Conservation (phyloP, 148 eudicot genomes). For the Cornus suecica region DNA sequence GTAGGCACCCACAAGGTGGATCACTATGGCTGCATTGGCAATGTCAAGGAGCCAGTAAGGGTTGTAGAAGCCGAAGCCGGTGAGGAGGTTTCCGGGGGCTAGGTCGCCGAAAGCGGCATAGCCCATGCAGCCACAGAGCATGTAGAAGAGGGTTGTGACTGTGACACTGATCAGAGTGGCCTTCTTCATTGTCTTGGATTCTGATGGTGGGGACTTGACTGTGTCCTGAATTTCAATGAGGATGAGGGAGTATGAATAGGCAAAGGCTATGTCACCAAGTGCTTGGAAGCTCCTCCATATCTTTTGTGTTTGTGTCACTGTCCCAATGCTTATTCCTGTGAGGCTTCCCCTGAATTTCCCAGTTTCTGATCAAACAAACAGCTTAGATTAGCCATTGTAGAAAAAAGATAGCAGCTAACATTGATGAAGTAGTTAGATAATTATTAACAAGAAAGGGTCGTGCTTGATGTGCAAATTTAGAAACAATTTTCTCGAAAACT, state of each 20-base stretch:
- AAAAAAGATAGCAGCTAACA: too few relatives aligned
- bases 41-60: constrained; percentile 46
- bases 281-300: constrained; percentile 46
- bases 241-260: constrained; percentile 43
- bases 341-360: constrained; percentile 32
- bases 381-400: too few relatives aligned
- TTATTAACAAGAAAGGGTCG: too few relatives aligned
- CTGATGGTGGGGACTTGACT: constrained; percentile 45
- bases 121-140: constrained; percentile 48
- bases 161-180: constrained; percentile 34
- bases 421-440: too few relatives aligned
- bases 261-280: constrained; percentile 45
- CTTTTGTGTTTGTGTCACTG: constrained; percentile 26
- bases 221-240: constrained; percentile 52
- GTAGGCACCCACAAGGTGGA: constrained; percentile 43
- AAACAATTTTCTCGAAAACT: too few relatives aligned
- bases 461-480: too few relatives aligned
- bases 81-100: constrained; percentile 46
- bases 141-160: constrained; percentile 43
- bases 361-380: constrained; percentile 13
- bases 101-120: constrained; percentile 46
- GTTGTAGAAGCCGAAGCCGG: constrained; percentile 46
- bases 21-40: constrained; percentile 35
- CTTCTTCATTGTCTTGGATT: constrained; percentile 41
- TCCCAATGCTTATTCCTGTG: constrained; percentile 40